Evolutionary conservation across 129 eudicot genomes (phyloP), one percentile per base, ranked within the genome.

Genomic region (Silybum marianum): DNA sequence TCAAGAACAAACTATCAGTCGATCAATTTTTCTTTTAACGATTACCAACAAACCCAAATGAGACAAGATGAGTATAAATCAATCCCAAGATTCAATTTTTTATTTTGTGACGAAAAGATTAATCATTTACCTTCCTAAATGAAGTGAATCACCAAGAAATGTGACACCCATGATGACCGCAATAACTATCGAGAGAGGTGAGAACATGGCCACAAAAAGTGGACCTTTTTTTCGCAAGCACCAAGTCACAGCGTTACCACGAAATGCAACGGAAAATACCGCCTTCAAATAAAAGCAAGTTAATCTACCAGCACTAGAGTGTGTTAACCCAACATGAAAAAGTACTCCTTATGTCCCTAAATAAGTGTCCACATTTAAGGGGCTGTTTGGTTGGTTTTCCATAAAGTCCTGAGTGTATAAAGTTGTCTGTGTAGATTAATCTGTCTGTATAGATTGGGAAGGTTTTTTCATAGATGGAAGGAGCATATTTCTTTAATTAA

Each of bases 201-300:
- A 19, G 39, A 82, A 82, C 85, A 82, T 82, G 19, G 80, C 73
- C 34, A 75, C 80, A 69, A 68, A 82, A 75, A 82, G 23, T 1
- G 81, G 81, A 30, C 85, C 85, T 75, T 82, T 82, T 72, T 82
- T 82, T 46, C 76, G 24, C 71, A 82, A 54, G 63, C 81, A 82
- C 85, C 85, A 82, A 48, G 75, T 82, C 40, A 51, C 2, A 24
- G 81, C 44, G 7, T 16, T 34, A 34, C 2, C 51, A 22, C 76
- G 75, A 23, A 75, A 11, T 14, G 24, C n/a, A 48, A 5, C 25
- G 3, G 25, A 75, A 82, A 19, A 82, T 9, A 75, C 30, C 0
- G 85, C 81, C 85, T 82, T 23, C 72, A 32, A 32, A 48, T 16
- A 74, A 1, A 67, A 63, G 36, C 23, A 38, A 38, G 30, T 70